These are phyloP conservation scores for Scutellaria baicalensis DNA, from an alignment of 257 asterid species.

Conservation along the genomic window DNA sequence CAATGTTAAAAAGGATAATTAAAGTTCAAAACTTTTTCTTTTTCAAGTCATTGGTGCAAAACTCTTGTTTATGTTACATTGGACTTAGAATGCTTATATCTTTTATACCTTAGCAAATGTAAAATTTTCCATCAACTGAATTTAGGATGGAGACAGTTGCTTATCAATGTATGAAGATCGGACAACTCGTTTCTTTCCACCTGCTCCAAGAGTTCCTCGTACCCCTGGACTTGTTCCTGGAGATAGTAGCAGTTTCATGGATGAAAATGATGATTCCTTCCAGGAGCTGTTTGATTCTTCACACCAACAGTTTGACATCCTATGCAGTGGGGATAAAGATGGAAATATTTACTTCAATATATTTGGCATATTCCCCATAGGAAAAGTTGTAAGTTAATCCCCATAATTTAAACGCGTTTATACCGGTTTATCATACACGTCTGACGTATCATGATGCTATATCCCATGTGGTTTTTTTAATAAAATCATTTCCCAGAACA, in stretches of 20 bases:
- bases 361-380: constrained; percentile 92
- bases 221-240: constrained; percentile 87
- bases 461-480: constrained; percentile 15
- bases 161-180: constrained; percentile 67
- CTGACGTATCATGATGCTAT: constrained; percentile 7
- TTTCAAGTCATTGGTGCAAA: not conserved
- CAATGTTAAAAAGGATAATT: not conserved
- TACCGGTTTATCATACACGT: not conserved
- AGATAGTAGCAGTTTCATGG: constrained; percentile 70
- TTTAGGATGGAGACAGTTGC: constrained; percentile 50
- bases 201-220: constrained; percentile 83
- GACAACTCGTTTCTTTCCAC: constrained; percentile 90
- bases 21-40: not conserved
- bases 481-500: constrained; percentile 46
- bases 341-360: constrained; percentile 85
- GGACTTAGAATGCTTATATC: not conserved
- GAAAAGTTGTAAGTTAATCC: constrained; percentile 73
- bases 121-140: constrained; percentile 4
- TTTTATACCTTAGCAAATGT: constrained; percentile 5
- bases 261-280: constrained; percentile 69
- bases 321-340: constrained; percentile 92
- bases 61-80: not conserved
- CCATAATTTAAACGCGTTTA: not conserved
- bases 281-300: constrained; percentile 85
- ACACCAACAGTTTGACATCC: constrained; percentile 65